These are phyloP conservation scores for Talaromyces borbonicus DNA, from an alignment of 495 filamentous ascomycete genomes.

Conservation along the genomic window DNA sequence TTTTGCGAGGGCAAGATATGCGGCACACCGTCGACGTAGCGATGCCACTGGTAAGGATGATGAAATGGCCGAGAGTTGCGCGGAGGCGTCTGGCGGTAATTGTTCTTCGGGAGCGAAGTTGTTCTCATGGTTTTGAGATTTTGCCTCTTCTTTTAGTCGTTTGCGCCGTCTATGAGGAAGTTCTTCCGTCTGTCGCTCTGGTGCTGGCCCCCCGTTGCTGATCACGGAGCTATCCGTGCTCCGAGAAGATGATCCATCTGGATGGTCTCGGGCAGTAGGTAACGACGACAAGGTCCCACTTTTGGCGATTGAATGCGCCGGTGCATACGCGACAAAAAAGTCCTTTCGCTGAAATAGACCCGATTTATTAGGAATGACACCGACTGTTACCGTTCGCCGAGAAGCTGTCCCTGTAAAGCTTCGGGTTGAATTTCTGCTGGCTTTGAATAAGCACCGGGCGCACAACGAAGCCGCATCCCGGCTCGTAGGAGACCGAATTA, in stretches of 20 bases:
- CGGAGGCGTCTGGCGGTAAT: constrained; percentile 76
- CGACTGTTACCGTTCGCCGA: constrained; percentile 20
- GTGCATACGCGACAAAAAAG: constrained; percentile 33
- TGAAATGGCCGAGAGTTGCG: constrained; percentile 63
- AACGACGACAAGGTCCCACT: constrained; percentile 23
- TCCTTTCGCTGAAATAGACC: constrained; percentile 26
- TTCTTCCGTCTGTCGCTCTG: constrained; percentile 21
- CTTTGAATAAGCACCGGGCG: constrained; percentile 25
- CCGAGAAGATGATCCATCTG: constrained; percentile 5
- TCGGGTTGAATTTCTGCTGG: constrained; percentile 12
- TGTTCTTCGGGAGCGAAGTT: constrained; percentile 20
- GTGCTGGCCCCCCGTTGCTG: constrained; percentile 4
- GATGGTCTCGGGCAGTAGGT: constrained; percentile 11
- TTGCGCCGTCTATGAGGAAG: constrained; percentile 42
- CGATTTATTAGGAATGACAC: constrained; percentile 16
- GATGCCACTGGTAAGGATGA: constrained; percentile 58
- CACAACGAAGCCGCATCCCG: constrained; percentile 23
- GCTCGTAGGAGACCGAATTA: constrained; percentile 24
- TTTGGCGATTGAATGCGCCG: constrained; percentile 14
- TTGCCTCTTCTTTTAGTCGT: constrained; percentile 33
- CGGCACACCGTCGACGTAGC: constrained; percentile 64
- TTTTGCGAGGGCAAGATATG: constrained; percentile 86
- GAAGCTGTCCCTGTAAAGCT: constrained; percentile 26
- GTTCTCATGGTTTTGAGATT: constrained; percentile 13
- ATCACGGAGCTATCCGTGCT: constrained; percentile 9